Evolutionary conservation across 192 early-diverging fungal genomes (phyloP), one percentile per base, ranked within the genome.

Genomic region (Dimargaris xerosporica): DNA sequence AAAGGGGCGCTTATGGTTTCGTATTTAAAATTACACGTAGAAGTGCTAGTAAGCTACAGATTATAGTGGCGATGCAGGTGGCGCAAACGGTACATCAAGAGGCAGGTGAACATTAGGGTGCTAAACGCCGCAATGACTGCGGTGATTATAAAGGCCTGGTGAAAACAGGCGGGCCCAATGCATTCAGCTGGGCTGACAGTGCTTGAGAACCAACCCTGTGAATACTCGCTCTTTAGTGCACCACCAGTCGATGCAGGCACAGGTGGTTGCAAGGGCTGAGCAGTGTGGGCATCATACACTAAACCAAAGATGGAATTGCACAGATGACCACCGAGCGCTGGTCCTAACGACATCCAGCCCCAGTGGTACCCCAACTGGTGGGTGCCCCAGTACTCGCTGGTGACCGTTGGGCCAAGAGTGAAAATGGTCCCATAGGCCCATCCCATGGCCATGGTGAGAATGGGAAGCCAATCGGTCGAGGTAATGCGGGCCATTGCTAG

Each of bases 291-390:
- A 64, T 86, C 84, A 65, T 76, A 81, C 43, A 74, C 72, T 34
- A 67, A 71, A 10, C 84, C 84, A 63, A 84, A 84, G 12, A 84
- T 61, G 51, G 83, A 51, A 62, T 81, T 84, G 65, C 79, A 84
- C 11, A 80, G 28, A 31, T 83, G 84, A 3, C 80, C 82, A 47
- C 84, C 84, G 10, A 86, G 48, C 2, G 84, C 82, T 0, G 76
- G 74, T 43, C 76, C 78, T 62, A 81, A 66, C 29, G 77, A 77
- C 29, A 81, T 74, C 54, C 77, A 67, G 42, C 81, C 79, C 81
- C 81, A 82, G 66, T 69, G 73, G 12, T 71, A 62, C 66, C 69
- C 71, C 66, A 77, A 73, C 61, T 74, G 73, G n/a, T 71, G 62
- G 11, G 72, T 72, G 15, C 75, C 75, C 75, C 75, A 77, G 16